Evolutionary conservation across 768 basidiomycete species (phyloP).

Genomic region (Tephrocybe sp.): DNA sequence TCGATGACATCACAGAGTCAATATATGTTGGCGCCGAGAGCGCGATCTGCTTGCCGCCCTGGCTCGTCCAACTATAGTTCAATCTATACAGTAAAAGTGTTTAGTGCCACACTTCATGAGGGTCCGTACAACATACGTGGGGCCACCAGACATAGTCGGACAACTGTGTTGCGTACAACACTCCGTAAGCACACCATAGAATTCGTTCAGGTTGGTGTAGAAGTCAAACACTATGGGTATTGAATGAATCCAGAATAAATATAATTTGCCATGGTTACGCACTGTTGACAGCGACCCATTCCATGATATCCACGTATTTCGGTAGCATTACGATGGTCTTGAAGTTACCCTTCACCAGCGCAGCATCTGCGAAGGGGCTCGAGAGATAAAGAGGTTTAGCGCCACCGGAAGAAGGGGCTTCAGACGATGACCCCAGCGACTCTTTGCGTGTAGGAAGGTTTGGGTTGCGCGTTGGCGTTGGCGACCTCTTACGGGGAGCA

Average conservation of each 20-base stretch:
- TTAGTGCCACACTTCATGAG: neutral
- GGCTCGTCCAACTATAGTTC: conserved; percentile 94
- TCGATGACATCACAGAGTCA: conserved; percentile 97
- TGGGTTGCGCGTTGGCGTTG: conserved; percentile 31
- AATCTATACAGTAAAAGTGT: conserved; percentile 46
- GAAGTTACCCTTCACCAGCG: conserved; percentile 96
- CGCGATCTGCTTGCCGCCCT: conserved; percentile 83
- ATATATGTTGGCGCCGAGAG: conserved; percentile 95
- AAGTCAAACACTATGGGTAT: conserved; percentile 97
- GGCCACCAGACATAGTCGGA: conserved; percentile 90
- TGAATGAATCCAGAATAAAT: neutral
- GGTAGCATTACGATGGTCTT: conserved; percentile 97
- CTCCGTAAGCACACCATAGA: conserved; percentile 93
- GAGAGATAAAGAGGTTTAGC: conserved; percentile 84
- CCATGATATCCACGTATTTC: conserved; percentile 93
- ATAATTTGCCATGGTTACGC: conserved; percentile 26
- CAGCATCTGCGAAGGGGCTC: conserved; percentile 92
- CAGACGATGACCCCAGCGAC: conserved; percentile 33
- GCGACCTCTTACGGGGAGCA: conserved; percentile 35
- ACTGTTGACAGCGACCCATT: conserved; percentile 97
- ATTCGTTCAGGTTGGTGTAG: conserved; percentile 95
- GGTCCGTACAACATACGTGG: conserved; percentile 51
- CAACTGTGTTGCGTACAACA: conserved; percentile 89
- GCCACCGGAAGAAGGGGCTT: conserved; percentile 39
- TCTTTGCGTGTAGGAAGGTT: conserved; percentile 26